Percentiles rank a stretch among this genome's conserved stretches.
These are phyloP conservation scores for Cryptosporidium viatorum DNA, from an alignment of 169 alveolate genomes.

Conservation along the genomic window DNA sequence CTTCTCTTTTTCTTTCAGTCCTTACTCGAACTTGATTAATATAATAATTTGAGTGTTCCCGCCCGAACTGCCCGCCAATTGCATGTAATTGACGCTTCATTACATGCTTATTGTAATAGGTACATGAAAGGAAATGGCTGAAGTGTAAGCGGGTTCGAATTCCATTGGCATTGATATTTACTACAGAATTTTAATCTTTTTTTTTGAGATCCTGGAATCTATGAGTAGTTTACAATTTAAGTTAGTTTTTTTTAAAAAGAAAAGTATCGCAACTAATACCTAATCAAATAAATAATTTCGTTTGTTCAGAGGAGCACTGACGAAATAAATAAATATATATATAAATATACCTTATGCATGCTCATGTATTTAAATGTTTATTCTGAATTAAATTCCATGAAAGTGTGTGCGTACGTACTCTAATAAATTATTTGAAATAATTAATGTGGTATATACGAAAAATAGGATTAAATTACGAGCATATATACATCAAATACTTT, in stretches of 20 bases:
- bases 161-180: not conserved
- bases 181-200: not conserved
- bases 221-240: not conserved
- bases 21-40: constrained; percentile 7
- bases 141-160: not conserved
- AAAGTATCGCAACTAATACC: too few relatives aligned
- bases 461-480: not conserved
- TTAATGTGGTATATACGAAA: not conserved
- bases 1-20: not conserved
- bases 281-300: too few relatives aligned
- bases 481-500: too few relatives aligned
- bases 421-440: too few relatives aligned
- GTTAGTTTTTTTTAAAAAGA: too few relatives aligned
- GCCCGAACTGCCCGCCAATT: constrained; percentile 10
- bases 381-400: not conserved
- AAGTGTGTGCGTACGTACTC: not conserved
- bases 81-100: not conserved
- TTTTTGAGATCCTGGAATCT: not conserved
- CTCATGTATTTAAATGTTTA: too few relatives aligned
- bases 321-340: too few relatives aligned
- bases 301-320: not conserved
- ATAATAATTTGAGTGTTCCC: not conserved
- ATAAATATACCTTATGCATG: too few relatives aligned
- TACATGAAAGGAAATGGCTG: not conserved
- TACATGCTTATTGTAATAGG: not conserved